phyloP scores from a whole-genome alignment of 495 filamentous ascomycete genomes.

The Hapsidospora chrysogenum region DNA sequence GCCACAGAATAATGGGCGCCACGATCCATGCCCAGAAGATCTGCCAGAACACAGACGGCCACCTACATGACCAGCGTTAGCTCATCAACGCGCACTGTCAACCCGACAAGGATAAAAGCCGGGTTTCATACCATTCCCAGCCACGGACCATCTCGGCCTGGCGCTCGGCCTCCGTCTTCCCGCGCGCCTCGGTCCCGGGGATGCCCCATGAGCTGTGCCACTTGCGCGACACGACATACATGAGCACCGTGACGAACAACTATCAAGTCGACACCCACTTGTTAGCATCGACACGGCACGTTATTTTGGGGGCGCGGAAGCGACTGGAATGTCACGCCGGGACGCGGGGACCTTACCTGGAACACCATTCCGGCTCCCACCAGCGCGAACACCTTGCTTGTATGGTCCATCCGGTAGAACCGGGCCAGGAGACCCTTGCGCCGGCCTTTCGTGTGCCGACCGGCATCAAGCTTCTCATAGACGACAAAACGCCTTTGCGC shows the following conservation, averaged over 20 bases:
- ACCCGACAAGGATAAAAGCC: neutral
- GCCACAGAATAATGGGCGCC: constrained; percentile 24
- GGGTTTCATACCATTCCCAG: constrained; percentile 43
- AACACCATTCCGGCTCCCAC: constrained; percentile 33
- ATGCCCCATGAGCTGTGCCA: constrained; percentile 35
- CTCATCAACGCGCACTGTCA: neutral
- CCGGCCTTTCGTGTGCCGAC: neutral
- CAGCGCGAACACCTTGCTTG: constrained; percentile 24
- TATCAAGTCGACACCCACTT: no score
- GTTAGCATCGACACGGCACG: no score
- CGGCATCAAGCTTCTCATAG: constrained; percentile 2
- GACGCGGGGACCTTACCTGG: no score
- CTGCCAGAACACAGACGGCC: constrained; percentile 47
- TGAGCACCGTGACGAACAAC: constrained; percentile 40
- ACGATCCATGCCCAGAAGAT: constrained; percentile 45
- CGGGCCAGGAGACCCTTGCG: constrained; percentile 5
- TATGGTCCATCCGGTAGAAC: constrained; percentile 22
- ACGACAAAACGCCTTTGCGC: constrained; percentile 27
- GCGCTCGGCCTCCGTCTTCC: constrained; percentile 30
- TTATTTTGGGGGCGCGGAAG: no score
- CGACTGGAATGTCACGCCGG: no score
- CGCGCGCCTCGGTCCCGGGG: constrained; percentile 23
- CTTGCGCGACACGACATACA: constrained; percentile 49
- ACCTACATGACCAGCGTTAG: constrained; percentile 17
- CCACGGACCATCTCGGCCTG: constrained; percentile 26